Base-by-base conservation (phyloP, 345 rosid species). In the Eucalyptus curtisii region DNA sequence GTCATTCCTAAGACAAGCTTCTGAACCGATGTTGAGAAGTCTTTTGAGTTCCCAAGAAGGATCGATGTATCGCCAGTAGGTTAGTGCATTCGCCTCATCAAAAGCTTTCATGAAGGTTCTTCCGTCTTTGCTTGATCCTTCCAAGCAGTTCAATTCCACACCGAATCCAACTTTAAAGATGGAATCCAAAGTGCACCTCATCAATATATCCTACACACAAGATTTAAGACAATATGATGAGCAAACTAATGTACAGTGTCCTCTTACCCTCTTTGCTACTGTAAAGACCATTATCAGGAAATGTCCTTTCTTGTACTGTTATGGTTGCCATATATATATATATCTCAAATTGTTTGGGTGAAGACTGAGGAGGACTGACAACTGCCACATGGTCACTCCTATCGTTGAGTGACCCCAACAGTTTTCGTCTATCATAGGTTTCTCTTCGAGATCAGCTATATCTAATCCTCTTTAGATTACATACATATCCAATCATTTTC, bases 161-260 rank as follows among this genome's bases (percentile, higher is more conserved):
- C 99, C 99, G 53, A 97, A 97, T 50, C 93, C 99, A 7, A 97
- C 99, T 95, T 97, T 93, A 87, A 95, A 94, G 37, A 96, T 96
- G 1, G 98, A 95, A 82, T 96, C 98, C 90, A 96, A 48, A 15
- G 96, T 92, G 87, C 81, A 93, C 88, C 93, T 93, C 99, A 96
- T 94, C 91, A 97, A 53, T 40, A 95, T 33, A 89, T 95, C 95
- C 99, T 97, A 50, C 71, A 45, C 49, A 49, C 45, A 24, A 59
- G 27, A 37, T 33, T 6, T 15, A 37, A 71, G 81, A 71, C 2
- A 71, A 68, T 71, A 71, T 12, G 4, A 16, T 68, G 6, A 68
- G 80, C 80, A 71, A 71, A 87, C 16, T 12, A 13, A 33, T 25
- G 14, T 49, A 76, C 33, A 40, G 19, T 13, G 37, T 37, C 7